These are phyloP conservation scores for Trichoderma atrobrunneum DNA, from an alignment of 2,329 filamentous ascomycete genomes.

Conservation along the genomic window DNA sequence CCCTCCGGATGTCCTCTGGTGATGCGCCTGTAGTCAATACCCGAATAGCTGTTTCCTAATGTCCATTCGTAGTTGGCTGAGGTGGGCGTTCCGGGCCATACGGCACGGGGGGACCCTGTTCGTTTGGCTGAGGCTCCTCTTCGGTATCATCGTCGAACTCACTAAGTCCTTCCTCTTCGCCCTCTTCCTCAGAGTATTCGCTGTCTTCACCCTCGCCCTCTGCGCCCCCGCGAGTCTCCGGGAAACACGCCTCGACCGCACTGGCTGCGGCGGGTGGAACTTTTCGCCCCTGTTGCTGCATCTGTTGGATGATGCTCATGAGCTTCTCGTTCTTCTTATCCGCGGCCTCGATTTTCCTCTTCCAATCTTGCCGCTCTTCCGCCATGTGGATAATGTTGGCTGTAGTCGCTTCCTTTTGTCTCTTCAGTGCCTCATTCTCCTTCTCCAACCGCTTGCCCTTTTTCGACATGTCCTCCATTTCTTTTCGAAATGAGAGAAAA, in stretches of 20 bases:
- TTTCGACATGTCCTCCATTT: constrained; percentile 99
- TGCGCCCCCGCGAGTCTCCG: constrained; percentile 46
- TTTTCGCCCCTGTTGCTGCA: constrained; percentile 91
- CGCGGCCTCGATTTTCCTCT: constrained; percentile 57
- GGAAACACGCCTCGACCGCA: constrained; percentile 59
- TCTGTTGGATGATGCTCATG: constrained; percentile 89
- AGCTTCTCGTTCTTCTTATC: constrained; percentile 84
- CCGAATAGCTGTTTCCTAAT: constrained; percentile 34
- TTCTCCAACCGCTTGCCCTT: constrained; percentile 97
- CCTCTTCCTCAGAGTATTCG: constrained; percentile 63
- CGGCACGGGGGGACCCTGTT: constrained; percentile 38
- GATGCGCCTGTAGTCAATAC: background rate
- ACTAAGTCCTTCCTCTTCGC: constrained; percentile 60
- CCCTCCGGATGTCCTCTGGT: background rate
- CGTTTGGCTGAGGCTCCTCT: constrained; percentile 44
- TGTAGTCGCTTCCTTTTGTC: constrained; percentile 91
- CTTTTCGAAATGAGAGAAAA: constrained; percentile 93
- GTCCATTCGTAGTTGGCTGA: constrained; percentile 43
- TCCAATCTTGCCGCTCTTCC: constrained; percentile 82
- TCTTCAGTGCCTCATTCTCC: constrained; percentile 85
- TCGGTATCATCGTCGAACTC: constrained; percentile 64
- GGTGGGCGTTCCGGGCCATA: constrained; percentile 51
- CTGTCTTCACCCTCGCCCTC: constrained; percentile 62
- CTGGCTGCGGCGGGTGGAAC: constrained; percentile 60
- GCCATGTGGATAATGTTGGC: constrained; percentile 97